Conservation (phyloP, 768 basidiomycete species). For the Leccinum boreale region DNA sequence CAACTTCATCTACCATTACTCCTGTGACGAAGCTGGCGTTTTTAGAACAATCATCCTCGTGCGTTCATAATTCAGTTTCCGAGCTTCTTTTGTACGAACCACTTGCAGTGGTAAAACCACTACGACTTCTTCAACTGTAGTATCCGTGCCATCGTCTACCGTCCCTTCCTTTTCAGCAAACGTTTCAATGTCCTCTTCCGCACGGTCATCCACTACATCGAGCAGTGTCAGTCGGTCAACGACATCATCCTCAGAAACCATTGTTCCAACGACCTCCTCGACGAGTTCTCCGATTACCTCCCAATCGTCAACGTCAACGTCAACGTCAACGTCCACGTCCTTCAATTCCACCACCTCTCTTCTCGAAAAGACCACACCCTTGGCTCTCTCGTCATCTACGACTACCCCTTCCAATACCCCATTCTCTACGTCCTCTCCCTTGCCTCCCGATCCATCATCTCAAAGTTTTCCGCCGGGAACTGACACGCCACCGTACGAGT, state of each 20-base stretch:
- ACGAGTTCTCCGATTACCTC: conserved; percentile 17
- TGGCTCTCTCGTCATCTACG: conserved; percentile 16
- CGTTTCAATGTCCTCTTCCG: conserved; percentile 7
- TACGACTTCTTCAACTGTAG: conserved; percentile 11
- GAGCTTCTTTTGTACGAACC: conserved; percentile 13
- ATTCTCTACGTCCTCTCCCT: conserved; percentile 7
- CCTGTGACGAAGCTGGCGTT: conserved; percentile 11
- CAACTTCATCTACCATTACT: conserved; percentile 10
- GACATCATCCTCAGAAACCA: conserved; percentile 12
- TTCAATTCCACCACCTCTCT: conserved; percentile 5
- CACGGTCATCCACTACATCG: conserved; percentile 16
- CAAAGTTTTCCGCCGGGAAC: not conserved
- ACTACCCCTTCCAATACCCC: not conserved
- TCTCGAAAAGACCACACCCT: conserved; percentile 2
- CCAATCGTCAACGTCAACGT: conserved; percentile 15
- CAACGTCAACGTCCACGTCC: conserved; percentile 1
- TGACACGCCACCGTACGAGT: conserved; percentile 25
- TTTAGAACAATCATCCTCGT: conserved; percentile 19
- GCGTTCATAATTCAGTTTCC: conserved; percentile 15
- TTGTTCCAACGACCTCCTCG: not conserved
- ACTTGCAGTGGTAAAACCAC: conserved; percentile 12
- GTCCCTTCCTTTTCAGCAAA: conserved; percentile 7
- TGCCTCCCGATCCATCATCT: conserved; percentile 4
- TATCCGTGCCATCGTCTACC: conserved; percentile 8
- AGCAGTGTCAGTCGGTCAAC: conserved; percentile 16